Evolutionary conservation across 768 basidiomycete genomes (phyloP).

Genomic region (Tulasnella sp.): DNA sequence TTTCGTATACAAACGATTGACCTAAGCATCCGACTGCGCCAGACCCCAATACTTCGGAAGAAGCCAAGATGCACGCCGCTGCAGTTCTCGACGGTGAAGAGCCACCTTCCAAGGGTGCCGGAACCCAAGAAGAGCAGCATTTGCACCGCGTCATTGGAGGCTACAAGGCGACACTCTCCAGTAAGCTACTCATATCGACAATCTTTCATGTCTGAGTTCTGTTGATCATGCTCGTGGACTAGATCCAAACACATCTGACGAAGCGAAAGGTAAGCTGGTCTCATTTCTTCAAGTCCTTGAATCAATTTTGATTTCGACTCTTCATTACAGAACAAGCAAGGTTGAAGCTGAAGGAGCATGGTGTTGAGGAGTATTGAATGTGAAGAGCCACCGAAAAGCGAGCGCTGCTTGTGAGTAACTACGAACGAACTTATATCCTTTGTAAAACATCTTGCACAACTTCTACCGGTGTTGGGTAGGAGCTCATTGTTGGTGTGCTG

Average conservation of each 20-base stretch:
- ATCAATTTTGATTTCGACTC: neutral
- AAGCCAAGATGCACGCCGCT: slow-evolving; percentile 43
- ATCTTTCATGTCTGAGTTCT: neutral
- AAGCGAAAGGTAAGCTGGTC: slow-evolving; percentile 3
- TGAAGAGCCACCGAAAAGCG: neutral
- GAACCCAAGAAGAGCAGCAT: slow-evolving; percentile 17
- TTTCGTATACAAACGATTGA: neutral
- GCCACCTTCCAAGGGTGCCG: slow-evolving; percentile 7
- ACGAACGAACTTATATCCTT: no score
- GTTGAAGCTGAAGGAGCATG: neutral
- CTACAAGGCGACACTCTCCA: slow-evolving; percentile 25
- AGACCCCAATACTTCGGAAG: slow-evolving; percentile 37
- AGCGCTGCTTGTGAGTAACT: neutral
- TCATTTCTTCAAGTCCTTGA: neutral
- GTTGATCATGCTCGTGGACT: neutral
- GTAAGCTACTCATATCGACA: neutral
- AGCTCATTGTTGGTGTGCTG: no score
- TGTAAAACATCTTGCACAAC: no score
- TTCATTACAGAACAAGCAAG: neutral
- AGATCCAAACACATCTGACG: slow-evolving; percentile 6
- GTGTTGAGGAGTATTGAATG: neutral
- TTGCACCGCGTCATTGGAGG: slow-evolving; percentile 22
- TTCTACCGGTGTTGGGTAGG: no score
- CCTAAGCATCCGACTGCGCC: neutral
- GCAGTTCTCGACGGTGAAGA: slow-evolving; percentile 39